Evolutionary conservation across 257 asterid genomes (phyloP).

Genomic region (Ajuga chamaepitys): DNA sequence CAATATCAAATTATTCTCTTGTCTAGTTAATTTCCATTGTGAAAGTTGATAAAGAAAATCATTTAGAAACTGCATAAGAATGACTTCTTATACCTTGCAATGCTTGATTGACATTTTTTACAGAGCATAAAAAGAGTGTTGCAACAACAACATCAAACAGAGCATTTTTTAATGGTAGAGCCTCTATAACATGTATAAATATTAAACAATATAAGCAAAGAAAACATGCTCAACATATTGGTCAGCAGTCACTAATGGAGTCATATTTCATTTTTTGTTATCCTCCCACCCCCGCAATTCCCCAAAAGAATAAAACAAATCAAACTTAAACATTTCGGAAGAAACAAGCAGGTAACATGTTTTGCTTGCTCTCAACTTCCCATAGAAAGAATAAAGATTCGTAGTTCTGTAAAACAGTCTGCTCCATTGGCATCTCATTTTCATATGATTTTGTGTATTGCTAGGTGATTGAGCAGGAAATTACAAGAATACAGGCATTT

Average conservation of each 20-base stretch:
- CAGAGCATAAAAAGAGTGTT: slow-evolving; percentile 87
- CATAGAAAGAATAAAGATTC: no score
- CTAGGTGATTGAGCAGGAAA: no score
- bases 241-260: background rate
- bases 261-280: background rate
- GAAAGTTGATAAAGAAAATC: background rate
- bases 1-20: no score
- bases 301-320: no score
- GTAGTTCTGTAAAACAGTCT: no score
- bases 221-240: background rate
- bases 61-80: background rate
- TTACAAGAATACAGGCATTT: no score
- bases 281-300: no score
- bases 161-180: slow-evolving; percentile 69
- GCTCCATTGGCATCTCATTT: no score
- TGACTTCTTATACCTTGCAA: slow-evolving; percentile 46
- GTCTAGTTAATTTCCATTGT: background rate
- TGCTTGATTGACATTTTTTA: slow-evolving; percentile 55
- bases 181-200: slow-evolving; percentile 67
- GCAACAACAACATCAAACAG: slow-evolving; percentile 86
- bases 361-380: no score
- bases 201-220: background rate
- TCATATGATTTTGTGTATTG: no score
- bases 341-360: no score
- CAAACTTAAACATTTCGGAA: no score